These are phyloP conservation scores for Aspergillus taichungensis DNA, from an alignment of 495 filamentous ascomycete species.

Conservation along the genomic window DNA sequence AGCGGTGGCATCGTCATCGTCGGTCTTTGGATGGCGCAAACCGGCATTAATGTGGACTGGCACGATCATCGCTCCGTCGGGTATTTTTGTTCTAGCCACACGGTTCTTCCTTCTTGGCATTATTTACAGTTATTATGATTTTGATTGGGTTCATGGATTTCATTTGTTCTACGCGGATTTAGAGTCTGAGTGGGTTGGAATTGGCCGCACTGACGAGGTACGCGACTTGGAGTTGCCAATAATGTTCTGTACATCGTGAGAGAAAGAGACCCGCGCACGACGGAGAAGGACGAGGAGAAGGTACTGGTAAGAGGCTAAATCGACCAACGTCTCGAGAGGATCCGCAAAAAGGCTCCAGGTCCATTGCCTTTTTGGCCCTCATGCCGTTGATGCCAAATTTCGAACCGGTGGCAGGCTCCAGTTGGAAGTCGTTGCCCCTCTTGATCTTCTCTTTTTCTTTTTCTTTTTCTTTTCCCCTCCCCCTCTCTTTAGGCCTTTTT, in stretches of 20 bases:
- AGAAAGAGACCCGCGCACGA: no score
- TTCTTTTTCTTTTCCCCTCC: slow-evolving; percentile 1
- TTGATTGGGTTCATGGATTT: no score
- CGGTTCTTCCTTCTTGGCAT: no score
- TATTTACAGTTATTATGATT: no score
- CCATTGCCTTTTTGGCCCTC: slow-evolving; percentile 15
- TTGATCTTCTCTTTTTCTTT: slow-evolving; percentile 4
- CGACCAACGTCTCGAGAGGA: slow-evolving; percentile 1
- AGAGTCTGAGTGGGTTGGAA: no score
- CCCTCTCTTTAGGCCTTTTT: background rate
- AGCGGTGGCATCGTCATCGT: background rate
- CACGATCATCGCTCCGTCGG: no score
- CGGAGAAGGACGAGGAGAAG: background rate
- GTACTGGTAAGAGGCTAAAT: no score
- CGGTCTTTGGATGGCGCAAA: background rate
- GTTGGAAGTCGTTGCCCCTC: slow-evolving; percentile 3
- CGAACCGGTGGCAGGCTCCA: slow-evolving; percentile 7
- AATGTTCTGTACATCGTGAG: no score
- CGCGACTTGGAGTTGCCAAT: no score
- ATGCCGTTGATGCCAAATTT: slow-evolving; percentile 12
- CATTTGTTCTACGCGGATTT: no score
- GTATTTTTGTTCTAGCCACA: no score
- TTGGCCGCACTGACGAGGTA: no score
- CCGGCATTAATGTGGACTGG: background rate
- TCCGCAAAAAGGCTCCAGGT: slow-evolving; percentile 5